Conservation (phyloP, 805 yeast species). For the Metschnikowia santaceciliae region DNA sequence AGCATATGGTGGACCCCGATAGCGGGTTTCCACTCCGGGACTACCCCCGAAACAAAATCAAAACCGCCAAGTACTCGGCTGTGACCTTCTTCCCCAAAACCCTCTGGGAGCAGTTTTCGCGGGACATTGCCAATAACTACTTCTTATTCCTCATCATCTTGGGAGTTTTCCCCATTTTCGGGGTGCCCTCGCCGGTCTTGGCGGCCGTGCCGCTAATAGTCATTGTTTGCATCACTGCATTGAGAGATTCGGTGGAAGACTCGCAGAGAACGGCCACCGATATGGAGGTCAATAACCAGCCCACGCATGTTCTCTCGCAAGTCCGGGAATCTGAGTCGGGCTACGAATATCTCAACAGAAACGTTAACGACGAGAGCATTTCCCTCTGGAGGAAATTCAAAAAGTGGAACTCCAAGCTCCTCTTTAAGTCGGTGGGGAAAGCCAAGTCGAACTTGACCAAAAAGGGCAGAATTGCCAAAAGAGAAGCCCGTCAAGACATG, state of each 20-base stretch:
- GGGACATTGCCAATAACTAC: constrained; percentile 56
- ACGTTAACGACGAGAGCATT: constrained; percentile 60
- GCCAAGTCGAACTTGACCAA: constrained; percentile 30
- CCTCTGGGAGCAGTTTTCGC: constrained; percentile 47
- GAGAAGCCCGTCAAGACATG: constrained; percentile 4
- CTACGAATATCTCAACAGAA: constrained; percentile 44
- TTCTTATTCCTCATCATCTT: constrained; percentile 52
- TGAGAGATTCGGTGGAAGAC: constrained; percentile 77
- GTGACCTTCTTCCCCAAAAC: constrained; percentile 55
- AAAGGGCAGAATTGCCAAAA: constrained; percentile 33
- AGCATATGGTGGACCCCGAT: constrained; percentile 43
- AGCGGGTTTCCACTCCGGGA: constrained; percentile 27
- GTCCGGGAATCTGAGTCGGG: constrained; percentile 33
- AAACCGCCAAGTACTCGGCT: constrained; percentile 63
- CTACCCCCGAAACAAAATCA: constrained; percentile 54
- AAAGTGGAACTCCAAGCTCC: constrained; percentile 39
- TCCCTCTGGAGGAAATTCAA: constrained; percentile 69
- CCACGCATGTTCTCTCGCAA: constrained; percentile 56
- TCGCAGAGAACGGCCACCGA: constrained; percentile 62
- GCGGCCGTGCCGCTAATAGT: constrained; percentile 81
- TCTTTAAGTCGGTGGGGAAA: constrained; percentile 25
- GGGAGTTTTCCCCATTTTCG: constrained; percentile 57
- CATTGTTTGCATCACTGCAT: constrained; percentile 68
- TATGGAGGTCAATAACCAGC: constrained; percentile 66
- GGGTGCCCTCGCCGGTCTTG: constrained; percentile 67